Conservation (phyloP, 2,329 filamentous ascomycete genomes). For the Pezicula carpinea region DNA sequence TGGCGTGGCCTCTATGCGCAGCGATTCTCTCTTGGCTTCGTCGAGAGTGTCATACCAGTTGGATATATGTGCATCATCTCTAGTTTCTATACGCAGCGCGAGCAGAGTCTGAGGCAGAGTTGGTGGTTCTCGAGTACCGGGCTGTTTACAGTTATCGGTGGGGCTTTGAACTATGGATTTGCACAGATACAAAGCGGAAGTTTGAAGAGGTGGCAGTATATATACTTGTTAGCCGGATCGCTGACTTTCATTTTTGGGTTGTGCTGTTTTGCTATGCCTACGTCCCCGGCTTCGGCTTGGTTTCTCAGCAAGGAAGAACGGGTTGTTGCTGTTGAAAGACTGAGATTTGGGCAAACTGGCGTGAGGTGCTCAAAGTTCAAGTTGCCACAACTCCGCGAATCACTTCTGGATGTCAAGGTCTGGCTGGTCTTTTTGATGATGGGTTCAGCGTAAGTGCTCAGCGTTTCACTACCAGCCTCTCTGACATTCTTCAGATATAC, state of each 20-base stretch:
- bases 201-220: slow-evolving; percentile 63
- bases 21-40: slow-evolving; percentile 58
- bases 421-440: slow-evolving; percentile 65
- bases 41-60: slow-evolving; percentile 62
- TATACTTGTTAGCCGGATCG: slow-evolving; percentile 61
- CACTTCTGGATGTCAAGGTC: slow-evolving; percentile 53
- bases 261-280: slow-evolving; percentile 61
- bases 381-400: slow-evolving; percentile 51
- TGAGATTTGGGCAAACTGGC: slow-evolving; percentile 59
- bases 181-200: slow-evolving; percentile 53
- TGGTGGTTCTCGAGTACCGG: slow-evolving; percentile 60
- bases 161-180: slow-evolving; percentile 63
- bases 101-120: slow-evolving; percentile 60
- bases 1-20: slow-evolving; percentile 62
- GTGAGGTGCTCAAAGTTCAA: slow-evolving; percentile 59
- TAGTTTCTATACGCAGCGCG: slow-evolving; percentile 59
- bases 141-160: slow-evolving; percentile 55
- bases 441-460: slow-evolving; percentile 48
- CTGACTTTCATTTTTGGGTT: slow-evolving; percentile 61
- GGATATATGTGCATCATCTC: slow-evolving; percentile 61
- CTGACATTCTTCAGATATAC: slow-evolving; percentile 43
- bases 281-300: slow-evolving; percentile 63
- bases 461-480: background rate
- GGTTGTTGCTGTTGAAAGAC: slow-evolving; percentile 58
- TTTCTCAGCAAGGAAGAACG: slow-evolving; percentile 61